phyloP scores from a whole-genome alignment of 2,329 filamentous ascomycete species.

The Rosellinia necatrix region DNA sequence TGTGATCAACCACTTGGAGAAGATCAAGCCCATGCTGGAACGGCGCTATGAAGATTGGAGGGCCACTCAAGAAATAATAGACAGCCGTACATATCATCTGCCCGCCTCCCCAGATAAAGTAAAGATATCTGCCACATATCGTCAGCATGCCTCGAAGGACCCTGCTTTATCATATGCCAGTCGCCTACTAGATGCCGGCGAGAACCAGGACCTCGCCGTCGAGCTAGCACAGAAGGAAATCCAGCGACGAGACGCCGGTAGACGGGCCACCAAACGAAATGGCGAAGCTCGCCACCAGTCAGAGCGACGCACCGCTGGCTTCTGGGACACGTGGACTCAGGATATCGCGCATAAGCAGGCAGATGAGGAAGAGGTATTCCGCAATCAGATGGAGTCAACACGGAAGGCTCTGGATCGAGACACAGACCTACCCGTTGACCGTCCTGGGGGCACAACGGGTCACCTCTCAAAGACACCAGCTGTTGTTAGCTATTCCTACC shows the following conservation, averaged over 20 bases:
- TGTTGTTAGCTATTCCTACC: slow-evolving; percentile 55
- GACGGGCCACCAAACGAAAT: slow-evolving; percentile 61
- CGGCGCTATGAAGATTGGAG: slow-evolving; percentile 70
- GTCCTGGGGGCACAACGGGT: slow-evolving; percentile 20
- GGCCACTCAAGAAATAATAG: slow-evolving; percentile 50
- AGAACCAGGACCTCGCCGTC: slow-evolving; percentile 77
- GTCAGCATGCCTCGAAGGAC: slow-evolving; percentile 59
- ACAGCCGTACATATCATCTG: slow-evolving; percentile 27
- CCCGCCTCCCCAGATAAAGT: slow-evolving; percentile 17
- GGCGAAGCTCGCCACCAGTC: slow-evolving; percentile 62
- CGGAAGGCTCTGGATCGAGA: slow-evolving; percentile 50
- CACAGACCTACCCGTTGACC: slow-evolving; percentile 33
- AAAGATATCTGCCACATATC: slow-evolving; percentile 45
- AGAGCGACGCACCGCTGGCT: slow-evolving; percentile 52
- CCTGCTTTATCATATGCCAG: slow-evolving; percentile 60
- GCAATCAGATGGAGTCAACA: slow-evolving; percentile 58
- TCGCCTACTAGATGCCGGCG: slow-evolving; percentile 68
- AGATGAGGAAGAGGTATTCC: slow-evolving; percentile 51
- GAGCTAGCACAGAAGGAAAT: slow-evolving; percentile 76
- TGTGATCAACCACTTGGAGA: slow-evolving; percentile 74
- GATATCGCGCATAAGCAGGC: slow-evolving; percentile 39
- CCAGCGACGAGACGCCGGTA: slow-evolving; percentile 65
- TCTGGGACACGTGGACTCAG: slow-evolving; percentile 50
- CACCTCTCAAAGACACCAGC: slow-evolving; percentile 12
- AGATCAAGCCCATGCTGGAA: slow-evolving; percentile 78